phyloP scores from a whole-genome alignment of 805 yeast species.

The Jamesozyma lodderae region DNA sequence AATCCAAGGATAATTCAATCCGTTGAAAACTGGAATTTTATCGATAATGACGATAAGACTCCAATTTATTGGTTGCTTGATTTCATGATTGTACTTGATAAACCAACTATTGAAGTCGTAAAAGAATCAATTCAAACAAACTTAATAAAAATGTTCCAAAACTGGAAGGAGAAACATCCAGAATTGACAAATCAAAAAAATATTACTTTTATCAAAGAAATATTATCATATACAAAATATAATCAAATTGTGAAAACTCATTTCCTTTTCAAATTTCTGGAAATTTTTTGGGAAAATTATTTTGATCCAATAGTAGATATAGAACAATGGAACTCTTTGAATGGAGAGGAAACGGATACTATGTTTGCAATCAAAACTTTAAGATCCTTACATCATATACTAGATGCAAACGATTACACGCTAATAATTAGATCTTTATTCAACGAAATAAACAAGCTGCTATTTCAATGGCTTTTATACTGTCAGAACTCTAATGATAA shows the following conservation, averaged over 20 bases:
- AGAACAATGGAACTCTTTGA: constrained; percentile 8
- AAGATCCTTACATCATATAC: constrained; percentile 8
- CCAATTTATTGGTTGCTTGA: constrained; percentile 18
- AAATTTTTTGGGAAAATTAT: constrained; percentile 20
- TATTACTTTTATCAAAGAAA: constrained; percentile 9
- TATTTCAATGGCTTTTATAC: constrained; percentile 21
- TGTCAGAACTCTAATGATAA: constrained; percentile 8
- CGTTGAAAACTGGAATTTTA: constrained; percentile 32
- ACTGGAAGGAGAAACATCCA: neutral
- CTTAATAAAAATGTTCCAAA: neutral
- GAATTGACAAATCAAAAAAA: constrained; percentile 4
- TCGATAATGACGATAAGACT: neutral
- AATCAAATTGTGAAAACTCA: constrained; percentile 4
- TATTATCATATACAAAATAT: too few species aligned
- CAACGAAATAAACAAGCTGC: constrained; percentile 17
- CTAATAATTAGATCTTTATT: constrained; percentile 11
- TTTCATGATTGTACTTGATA: constrained; percentile 8
- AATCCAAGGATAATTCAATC: constrained; percentile 32
- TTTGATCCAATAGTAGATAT: constrained; percentile 19
- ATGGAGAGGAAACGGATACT: constrained; percentile 1
- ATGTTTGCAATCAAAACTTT: constrained; percentile 10
- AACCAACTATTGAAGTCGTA: neutral
- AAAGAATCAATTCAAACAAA: neutral
- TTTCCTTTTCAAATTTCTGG: constrained; percentile 12
- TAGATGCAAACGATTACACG: constrained; percentile 8